Evolutionary conservation across 495 filamentous ascomycete species (phyloP).

Genomic region (Thermothielavioides terrestris): DNA sequence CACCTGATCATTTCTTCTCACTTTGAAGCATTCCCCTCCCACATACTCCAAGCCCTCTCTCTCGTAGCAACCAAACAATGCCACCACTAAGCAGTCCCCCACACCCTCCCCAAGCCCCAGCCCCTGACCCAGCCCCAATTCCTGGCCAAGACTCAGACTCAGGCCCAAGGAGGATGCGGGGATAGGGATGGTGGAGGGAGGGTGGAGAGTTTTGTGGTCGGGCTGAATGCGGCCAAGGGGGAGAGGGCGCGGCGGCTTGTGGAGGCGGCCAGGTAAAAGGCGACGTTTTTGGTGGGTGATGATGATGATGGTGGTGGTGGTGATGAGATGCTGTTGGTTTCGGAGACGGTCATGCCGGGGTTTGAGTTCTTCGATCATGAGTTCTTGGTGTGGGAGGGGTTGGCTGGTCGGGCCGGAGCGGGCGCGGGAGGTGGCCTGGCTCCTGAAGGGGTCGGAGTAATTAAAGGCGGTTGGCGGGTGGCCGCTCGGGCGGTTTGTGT

Average conservation of each 20-base stretch:
- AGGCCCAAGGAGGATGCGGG: neutral
- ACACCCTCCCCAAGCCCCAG: no score
- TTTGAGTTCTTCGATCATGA: slow-evolving; percentile 61
- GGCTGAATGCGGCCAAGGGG: slow-evolving; percentile 40
- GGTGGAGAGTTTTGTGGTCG: slow-evolving; percentile 56
- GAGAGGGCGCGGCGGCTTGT: slow-evolving; percentile 59
- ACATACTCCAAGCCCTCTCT: no score
- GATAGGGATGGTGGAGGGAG: slow-evolving; percentile 27
- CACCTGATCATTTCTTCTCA: no score
- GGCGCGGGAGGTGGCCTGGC: slow-evolving; percentile 41
- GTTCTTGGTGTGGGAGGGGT: slow-evolving; percentile 39
- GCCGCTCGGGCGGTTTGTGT: no score
- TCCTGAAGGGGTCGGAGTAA: slow-evolving; percentile 19
- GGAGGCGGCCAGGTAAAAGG: slow-evolving; percentile 56
- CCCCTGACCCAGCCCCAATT: no score
- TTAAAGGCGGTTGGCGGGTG: neutral
- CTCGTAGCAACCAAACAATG: no score
- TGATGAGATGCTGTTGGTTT: slow-evolving; percentile 49
- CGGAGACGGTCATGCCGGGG: slow-evolving; percentile 58
- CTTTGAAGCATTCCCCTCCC: no score
- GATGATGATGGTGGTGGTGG: slow-evolving; percentile 29
- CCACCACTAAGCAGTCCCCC: no score
- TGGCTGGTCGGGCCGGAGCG: slow-evolving; percentile 37
- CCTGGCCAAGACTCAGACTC: no score
- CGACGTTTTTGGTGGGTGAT: slow-evolving; percentile 39